These are phyloP conservation scores for Trametes hirsuta DNA, from an alignment of 1,284 basidiomycete species.

Conservation along the genomic window DNA sequence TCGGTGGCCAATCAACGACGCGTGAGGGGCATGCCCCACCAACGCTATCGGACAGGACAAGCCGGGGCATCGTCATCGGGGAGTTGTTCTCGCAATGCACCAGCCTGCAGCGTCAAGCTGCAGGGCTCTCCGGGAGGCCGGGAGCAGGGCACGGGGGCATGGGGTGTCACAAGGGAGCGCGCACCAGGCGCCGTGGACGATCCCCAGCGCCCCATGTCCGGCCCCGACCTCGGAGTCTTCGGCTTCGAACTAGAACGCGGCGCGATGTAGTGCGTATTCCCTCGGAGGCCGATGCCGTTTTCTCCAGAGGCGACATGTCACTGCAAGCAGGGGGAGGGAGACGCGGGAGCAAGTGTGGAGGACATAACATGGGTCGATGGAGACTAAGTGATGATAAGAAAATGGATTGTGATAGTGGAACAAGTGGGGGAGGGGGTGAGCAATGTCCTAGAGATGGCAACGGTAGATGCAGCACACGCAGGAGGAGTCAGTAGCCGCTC, in stretches of 20 bases:
- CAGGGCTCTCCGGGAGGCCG: constrained; percentile 39
- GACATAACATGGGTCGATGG: constrained; percentile 16
- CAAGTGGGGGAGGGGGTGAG: constrained; percentile 15
- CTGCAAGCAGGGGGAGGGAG: constrained; percentile 24
- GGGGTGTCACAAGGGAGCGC: constrained; percentile 17
- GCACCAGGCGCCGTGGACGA: constrained; percentile 33
- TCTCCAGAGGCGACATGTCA: constrained; percentile 22
- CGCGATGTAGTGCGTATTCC: constrained; percentile 16
- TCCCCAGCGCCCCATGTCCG: constrained; percentile 22
- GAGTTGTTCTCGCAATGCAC: constrained; percentile 30
- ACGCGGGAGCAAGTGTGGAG: constrained; percentile 8
- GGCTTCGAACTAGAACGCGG: constrained; percentile 12
- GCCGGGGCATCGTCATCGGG: constrained; percentile 6
- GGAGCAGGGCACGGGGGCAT: constrained; percentile 11
- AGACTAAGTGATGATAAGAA: constrained; percentile 23
- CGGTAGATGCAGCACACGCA: constrained; percentile 14
- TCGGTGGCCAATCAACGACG: constrained; percentile 45
- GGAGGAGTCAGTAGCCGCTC: constrained; percentile 51
- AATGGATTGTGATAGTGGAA: constrained; percentile 19
- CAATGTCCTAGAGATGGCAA: constrained; percentile 29
- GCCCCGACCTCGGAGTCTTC: constrained; percentile 19
- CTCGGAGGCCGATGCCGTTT: constrained; percentile 20
- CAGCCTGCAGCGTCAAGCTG: constrained; percentile 50
- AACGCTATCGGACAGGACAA: constrained; percentile 26
- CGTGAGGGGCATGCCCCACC: constrained; percentile 25